Conservation (phyloP, 495 filamentous ascomycete genomes). For the Viridothelium virens region DNA sequence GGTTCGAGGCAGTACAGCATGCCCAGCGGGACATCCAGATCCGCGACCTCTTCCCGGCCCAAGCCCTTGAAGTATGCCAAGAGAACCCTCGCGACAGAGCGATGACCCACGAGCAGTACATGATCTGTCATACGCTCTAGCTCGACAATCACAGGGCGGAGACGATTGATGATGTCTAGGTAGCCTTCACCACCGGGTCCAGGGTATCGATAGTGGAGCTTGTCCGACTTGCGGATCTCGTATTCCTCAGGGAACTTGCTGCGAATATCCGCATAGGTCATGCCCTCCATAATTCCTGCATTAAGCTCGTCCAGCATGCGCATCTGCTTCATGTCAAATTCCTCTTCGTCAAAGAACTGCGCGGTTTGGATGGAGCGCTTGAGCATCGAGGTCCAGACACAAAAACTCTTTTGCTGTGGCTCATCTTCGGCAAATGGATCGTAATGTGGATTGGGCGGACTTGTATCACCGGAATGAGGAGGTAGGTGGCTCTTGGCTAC, state of each 20-base stretch:
- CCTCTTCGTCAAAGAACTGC: constrained; percentile 87
- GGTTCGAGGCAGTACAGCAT: constrained; percentile 90
- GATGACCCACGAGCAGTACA: constrained; percentile 81
- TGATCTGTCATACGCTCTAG: constrained; percentile 96
- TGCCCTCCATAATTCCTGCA: constrained; percentile 82
- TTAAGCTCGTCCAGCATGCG: constrained; percentile 97
- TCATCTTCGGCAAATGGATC: constrained; percentile 41
- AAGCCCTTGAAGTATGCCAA: constrained; percentile 94
- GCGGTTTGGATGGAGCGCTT: constrained; percentile 77
- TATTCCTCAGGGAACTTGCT: constrained; percentile 68
- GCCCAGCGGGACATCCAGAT: constrained; percentile 85
- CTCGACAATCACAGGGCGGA: constrained; percentile 93
- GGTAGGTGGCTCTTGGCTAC: constrained; percentile 65
- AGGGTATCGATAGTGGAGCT: constrained; percentile 89
- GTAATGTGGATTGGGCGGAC: constrained; percentile 87
- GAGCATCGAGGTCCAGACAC: constrained; percentile 97
- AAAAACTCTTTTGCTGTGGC: constrained; percentile 76
- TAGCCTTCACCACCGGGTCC: constrained; percentile 94
- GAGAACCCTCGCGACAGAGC: constrained; percentile 81
- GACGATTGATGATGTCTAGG: constrained; percentile 89
- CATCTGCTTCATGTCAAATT: constrained; percentile 96
- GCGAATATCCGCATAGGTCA: constrained; percentile 88
- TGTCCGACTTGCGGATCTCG: constrained; percentile 62
- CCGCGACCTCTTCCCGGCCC: constrained; percentile 79
- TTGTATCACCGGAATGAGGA: constrained; percentile 77